Percentiles rank a stretch among this genome's conserved stretches.
Evolutionary conservation across 495 filamentous ascomycete genomes (phyloP).

Genomic region (Aspergillus steynii): DNA sequence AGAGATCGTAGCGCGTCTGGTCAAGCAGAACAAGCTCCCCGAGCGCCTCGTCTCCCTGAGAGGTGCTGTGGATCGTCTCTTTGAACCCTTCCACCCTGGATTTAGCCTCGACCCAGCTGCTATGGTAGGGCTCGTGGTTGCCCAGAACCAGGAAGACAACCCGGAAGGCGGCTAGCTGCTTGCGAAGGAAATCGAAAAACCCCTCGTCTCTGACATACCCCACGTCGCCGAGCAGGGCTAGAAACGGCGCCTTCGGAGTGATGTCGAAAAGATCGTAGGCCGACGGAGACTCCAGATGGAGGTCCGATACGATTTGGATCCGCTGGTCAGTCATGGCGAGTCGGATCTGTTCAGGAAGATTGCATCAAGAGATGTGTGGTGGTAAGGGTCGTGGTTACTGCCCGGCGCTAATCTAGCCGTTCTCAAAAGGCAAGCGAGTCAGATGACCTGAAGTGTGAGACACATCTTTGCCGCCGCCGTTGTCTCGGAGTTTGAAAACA

Average conservation of each 20-base stretch:
- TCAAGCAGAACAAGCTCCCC: slow-evolving; percentile 46
- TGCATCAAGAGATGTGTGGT: not conserved
- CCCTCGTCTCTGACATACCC: slow-evolving; percentile 40
- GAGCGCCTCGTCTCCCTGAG: slow-evolving; percentile 7
- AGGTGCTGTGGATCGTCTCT: slow-evolving; percentile 3
- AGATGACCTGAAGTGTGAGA: not conserved
- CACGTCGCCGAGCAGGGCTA: slow-evolving; percentile 56
- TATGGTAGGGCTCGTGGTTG: slow-evolving; percentile 52
- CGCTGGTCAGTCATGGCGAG: slow-evolving; percentile 31
- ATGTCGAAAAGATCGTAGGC: slow-evolving; percentile 48
- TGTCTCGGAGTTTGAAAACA: too few relatives aligned
- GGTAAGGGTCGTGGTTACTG: too few relatives aligned
- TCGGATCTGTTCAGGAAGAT: not conserved
- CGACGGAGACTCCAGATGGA: slow-evolving; percentile 50
- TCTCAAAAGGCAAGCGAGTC: not conserved
- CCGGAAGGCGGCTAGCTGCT: slow-evolving; percentile 38
- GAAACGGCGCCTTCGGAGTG: slow-evolving; percentile 39
- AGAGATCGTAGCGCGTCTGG: slow-evolving; percentile 36
- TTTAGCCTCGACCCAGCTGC: slow-evolving; percentile 31
- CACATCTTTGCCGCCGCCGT: too few relatives aligned
- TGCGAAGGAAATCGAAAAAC: slow-evolving; percentile 37
- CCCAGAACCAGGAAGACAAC: slow-evolving; percentile 48
- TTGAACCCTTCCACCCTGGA: slow-evolving; percentile 15
- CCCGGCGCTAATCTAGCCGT: not conserved
- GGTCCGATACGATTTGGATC: slow-evolving; percentile 54